Percentiles rank a stretch among this genome's conserved stretches.
Evolutionary conservation across 352 stramenopile genomes (phyloP).

Genomic region (Phytophthora lateralis): DNA sequence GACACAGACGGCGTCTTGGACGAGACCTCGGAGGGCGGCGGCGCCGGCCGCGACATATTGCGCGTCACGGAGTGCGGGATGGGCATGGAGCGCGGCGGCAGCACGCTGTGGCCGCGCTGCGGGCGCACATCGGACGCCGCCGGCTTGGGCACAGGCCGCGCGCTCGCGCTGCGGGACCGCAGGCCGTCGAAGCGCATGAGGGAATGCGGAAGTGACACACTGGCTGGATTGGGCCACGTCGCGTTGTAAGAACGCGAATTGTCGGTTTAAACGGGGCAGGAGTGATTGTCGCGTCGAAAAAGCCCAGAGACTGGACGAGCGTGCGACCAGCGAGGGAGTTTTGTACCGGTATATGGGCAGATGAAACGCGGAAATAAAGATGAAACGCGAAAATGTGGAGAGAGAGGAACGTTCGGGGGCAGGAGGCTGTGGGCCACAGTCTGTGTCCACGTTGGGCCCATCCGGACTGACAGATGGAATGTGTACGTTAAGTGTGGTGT

Average conservation of each 20-base stretch:
- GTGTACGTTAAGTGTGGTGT: conserved; percentile 1
- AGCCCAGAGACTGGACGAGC: conserved; percentile 15
- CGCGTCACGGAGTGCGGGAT: conserved; percentile 29
- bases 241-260: conserved; percentile 7
- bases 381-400: background rate
- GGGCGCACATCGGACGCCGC: conserved; percentile 12
- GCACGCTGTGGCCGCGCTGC: conserved; percentile 26
- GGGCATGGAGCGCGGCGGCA: conserved; percentile 24
- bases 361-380: background rate
- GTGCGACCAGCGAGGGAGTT: conserved; percentile 17
- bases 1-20: conserved; percentile 11
- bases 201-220: conserved; percentile 24
- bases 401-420: too few species aligned
- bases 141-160: conserved; percentile 17
- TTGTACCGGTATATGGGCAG: background rate
- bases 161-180: conserved; percentile 28
- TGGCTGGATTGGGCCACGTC: conserved; percentile 17
- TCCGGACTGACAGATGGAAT: background rate
- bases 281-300: conserved; percentile 28
- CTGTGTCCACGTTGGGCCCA: too few species aligned
- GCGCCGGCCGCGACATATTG: conserved; percentile 21
- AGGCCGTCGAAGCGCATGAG: conserved; percentile 39
- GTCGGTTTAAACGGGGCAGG: conserved; percentile 11
- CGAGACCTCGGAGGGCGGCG: conserved; percentile 20
- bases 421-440: too few species aligned